phyloP scores from a whole-genome alignment of 768 basidiomycete species.

The Serendipita sp. region DNA sequence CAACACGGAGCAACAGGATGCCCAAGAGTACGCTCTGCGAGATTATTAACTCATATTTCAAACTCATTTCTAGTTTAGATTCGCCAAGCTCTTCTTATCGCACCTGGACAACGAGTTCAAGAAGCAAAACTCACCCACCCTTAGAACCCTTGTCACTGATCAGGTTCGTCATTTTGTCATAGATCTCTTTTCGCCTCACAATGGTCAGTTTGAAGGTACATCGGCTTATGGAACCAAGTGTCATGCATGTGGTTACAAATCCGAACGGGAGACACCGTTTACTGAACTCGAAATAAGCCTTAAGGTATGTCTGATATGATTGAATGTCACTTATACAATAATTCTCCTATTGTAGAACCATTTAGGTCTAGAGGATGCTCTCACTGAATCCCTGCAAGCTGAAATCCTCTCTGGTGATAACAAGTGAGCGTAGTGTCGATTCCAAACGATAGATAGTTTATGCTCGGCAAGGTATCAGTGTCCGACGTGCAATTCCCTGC shows the following conservation, averaged over 20 bases:
- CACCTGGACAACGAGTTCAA: constrained; percentile 77
- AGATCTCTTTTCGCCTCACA: not conserved
- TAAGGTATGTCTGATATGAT: constrained; percentile 30
- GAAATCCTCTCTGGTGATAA: constrained; percentile 75
- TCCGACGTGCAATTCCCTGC: constrained; percentile 49
- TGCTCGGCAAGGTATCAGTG: constrained; percentile 52
- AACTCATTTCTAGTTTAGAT: constrained; percentile 30
- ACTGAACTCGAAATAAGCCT: constrained; percentile 80
- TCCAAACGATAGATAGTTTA: not conserved
- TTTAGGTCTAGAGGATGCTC: constrained; percentile 45
- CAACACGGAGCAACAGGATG: constrained; percentile 85
- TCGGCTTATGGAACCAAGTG: constrained; percentile 72
- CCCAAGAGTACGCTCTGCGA: constrained; percentile 58
- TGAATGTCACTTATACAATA: not conserved
- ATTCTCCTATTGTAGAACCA: constrained; percentile 41
- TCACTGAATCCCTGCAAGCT: constrained; percentile 44
- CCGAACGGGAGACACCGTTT: constrained; percentile 57
- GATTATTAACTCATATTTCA: not conserved
- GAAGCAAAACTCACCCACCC: constrained; percentile 48
- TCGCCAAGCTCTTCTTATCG: constrained; percentile 87
- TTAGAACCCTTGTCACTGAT: constrained; percentile 17
- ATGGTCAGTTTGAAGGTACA: constrained; percentile 66
- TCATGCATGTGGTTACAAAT: constrained; percentile 44
- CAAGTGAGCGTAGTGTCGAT: constrained; percentile 27
- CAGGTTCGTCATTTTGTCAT: not conserved